Base-by-base conservation (phyloP, 1,284 basidiomycete genomes). In the Cryptococcus amylolentus region DNA sequence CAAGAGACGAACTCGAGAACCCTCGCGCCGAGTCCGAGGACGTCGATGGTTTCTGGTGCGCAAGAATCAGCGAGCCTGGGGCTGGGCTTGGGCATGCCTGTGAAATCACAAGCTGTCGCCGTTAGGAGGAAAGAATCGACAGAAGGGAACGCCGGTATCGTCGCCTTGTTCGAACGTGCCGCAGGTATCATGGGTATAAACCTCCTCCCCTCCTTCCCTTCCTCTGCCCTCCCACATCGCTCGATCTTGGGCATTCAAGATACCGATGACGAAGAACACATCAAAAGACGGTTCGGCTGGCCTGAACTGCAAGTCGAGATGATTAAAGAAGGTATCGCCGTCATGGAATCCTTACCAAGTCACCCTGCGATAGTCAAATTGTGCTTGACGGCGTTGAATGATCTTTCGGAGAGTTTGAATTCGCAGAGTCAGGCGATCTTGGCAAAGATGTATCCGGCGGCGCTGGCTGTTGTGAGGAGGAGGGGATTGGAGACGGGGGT, bases 271-370 rank as follows among this genome's bases (percentile, higher is more conserved):
- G 31, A 35, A 35, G 31, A 45, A 18, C 38, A 35, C 40, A 38
- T 20, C 40, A 50, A 40, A 57, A 57, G 1, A 54, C 45, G 4
- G 39, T 91, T 87, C 70, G 93, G 94, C 1, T 98, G 94, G 95
- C 87, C 90, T 1, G 89, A 93, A 69, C 80, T 98, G 48, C 94
- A 97, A 77, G 83, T 95, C 35, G 90, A 90, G 35, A 85, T 95
- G 35, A 82, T 98, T 39, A 85, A 92, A 48, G 94, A 98, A 70
- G 89, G 91, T 0, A 87, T 97, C 37, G 85, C 88, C 0, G 86
- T 97, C 10, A 88, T 91, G 4, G 92, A 98, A 75, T 84, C 89
- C 16, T 78, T 98, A n/a, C 89, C 91, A 56, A 64, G 69, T 51
- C 67, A 66, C 48, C 60, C 60, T 37, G 62, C 65, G 51, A 61